Base-by-base conservation (phyloP, 352 stramenopile species). In the Pythium pyrilobum region DNA sequence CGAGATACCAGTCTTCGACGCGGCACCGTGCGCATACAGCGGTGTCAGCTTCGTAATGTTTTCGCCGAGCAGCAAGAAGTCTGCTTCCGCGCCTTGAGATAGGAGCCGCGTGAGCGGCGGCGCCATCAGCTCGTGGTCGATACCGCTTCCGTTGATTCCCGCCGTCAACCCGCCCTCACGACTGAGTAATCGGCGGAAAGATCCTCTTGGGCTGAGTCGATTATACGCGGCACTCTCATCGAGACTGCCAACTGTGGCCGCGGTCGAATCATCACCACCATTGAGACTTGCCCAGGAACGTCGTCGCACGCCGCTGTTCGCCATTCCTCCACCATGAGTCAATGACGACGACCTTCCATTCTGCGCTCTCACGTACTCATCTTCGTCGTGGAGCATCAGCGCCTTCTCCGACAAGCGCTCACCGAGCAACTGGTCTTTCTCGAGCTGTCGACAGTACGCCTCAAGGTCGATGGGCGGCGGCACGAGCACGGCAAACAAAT, bases 391-490 rank as follows among this genome's bases (percentile, higher is more conserved):
- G 8, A 56, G 37, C 38, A 51, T 40, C 13, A 67, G 33, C 21
- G 49, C 36, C 4, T 41, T 43, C 27, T 60, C 41, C 9, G 60
- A 64, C 11, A 68, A 20, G 0, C 34, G 37, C 20, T 66, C 41
- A 13, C 47, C 52, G 8, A 58, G 50, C 9, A 77, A 61, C 47
- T 84, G 67, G 15, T 91, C 83, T 25, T 86, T 86, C 25, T 92
- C 81, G 3, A 90, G 60, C 45, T 94, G 77, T 7, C 61, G 61
- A 24, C 77, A 90, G 53, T 92, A 94, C 20, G 76, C 83, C 34
- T 89, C 79, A 27, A 94, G 51, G 59, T 94, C 83, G 34, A 94
- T 88, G 24, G 83, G 83, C 3, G 83, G 81, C 0, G 83, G 83
- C 5, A 91, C 81, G 4, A 94, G 54, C 36, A 87, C 75, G 1